These are phyloP conservation scores for Allium sativum DNA, from an alignment of 106 monocot genomes.

Conservation along the genomic window DNA sequence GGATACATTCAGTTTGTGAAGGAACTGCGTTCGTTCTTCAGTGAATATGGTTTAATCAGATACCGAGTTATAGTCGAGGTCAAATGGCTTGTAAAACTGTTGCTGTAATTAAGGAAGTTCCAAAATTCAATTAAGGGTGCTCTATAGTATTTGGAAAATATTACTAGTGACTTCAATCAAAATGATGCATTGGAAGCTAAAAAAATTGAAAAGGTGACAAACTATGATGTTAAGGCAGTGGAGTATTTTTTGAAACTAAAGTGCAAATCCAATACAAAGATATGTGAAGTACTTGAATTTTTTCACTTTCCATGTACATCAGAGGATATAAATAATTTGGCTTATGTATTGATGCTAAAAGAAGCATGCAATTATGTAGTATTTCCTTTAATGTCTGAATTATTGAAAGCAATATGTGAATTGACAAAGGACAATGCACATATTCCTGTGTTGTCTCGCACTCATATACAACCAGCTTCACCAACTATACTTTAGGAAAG, in stretches of 20 bases:
- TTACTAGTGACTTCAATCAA: slow-evolving; percentile 46
- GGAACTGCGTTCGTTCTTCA: slow-evolving; percentile 55
- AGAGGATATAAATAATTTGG: slow-evolving; percentile 93
- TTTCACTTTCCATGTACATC: slow-evolving; percentile 99
- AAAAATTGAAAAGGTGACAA: slow-evolving; percentile 79
- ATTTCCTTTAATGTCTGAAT: slow-evolving; percentile 70
- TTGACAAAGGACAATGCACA: slow-evolving; percentile 68
- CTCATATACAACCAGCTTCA: slow-evolving; percentile 98
- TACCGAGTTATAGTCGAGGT: slow-evolving; percentile 82
- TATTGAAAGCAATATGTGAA: slow-evolving; percentile 45
- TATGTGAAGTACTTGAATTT: slow-evolving; percentile 81
- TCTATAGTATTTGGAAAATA: slow-evolving; percentile 42
- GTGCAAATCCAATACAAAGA: slow-evolving; percentile 55
- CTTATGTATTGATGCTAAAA: slow-evolving; percentile 77
- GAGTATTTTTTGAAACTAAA: slow-evolving; percentile 87
- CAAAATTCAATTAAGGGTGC: slow-evolving; percentile 61
- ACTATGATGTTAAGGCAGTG: slow-evolving; percentile 96
- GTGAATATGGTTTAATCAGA: slow-evolving; percentile 76
- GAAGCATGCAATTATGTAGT: slow-evolving; percentile 65
- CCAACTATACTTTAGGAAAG: slow-evolving; percentile 95
- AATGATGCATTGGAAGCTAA: slow-evolving; percentile 78
- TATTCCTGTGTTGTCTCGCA: slow-evolving; percentile 84
- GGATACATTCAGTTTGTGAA: slow-evolving; percentile 50
- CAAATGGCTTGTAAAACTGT: slow-evolving; percentile 86
- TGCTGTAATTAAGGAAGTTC: slow-evolving; percentile 73